Base-by-base conservation (phyloP, 805 yeast species). In the Kazachstania psychrophila region DNA sequence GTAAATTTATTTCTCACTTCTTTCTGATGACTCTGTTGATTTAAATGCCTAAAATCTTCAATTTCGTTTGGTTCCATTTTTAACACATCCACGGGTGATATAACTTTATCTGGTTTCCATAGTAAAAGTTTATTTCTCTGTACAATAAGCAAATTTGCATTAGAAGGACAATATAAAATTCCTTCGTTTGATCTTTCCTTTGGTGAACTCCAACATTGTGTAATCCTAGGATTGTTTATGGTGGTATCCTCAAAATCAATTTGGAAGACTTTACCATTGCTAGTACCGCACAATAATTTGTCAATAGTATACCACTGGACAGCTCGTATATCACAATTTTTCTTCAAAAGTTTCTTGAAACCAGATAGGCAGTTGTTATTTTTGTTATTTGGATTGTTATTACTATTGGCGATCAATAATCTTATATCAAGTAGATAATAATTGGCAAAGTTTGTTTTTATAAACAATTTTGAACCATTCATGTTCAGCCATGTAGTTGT, bases 1-100 rank as follows among this genome's bases (percentile, higher is more conserved):
- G 54, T 41, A 38, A 64, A 62, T 37, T 54, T 64, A 14, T 44
- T 52, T 11, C 64, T 63, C 17, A 48, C 42, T 8, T 58, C 54
- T 19, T 47, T 50, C n/a, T n/a, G n/a, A 1, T 13, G 25, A 8
- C 16, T 9, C 10, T 15, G 18, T 24, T 35, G 33, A 15, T 60
- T 62, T 13, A 59, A 37, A 29, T 55, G 58, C 36, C 64, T 68
- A 33, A 62, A 62, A 26, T 56, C 58, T 33, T 65, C 69, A 18
- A 46, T 48, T 34, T 63, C 68, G 2, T 53, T 38, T 4, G 69
- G 66, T 24, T 39, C 46, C 38, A 20, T 52, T 51, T 32, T 48
- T 45, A 31, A 62, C 58, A 15, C 35, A 33, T 34, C 31, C 13
- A 28, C 6, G 10, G 20, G 24, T 15, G 29, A 27, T 9, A 28